Percentiles rank a stretch among this genome's conserved stretches.
phyloP scores from a whole-genome alignment of 495 filamentous ascomycete species.

The Barbatosphaeria neglecta region DNA sequence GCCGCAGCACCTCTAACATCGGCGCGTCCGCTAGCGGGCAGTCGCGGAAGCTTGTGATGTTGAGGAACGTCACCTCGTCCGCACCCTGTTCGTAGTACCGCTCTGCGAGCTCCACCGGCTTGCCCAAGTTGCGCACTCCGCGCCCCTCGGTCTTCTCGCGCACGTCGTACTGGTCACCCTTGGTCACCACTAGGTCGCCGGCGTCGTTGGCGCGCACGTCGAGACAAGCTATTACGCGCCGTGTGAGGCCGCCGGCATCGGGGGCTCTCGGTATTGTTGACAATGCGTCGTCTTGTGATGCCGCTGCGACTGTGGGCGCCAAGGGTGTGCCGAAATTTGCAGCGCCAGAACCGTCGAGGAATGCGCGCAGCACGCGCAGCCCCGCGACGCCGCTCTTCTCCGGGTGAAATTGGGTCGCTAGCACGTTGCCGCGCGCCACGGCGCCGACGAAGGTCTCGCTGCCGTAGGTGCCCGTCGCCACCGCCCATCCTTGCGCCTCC shows the following conservation, averaged over 20 bases:
- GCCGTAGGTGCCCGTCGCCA: constrained; percentile 81
- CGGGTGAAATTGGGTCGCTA: constrained; percentile 94
- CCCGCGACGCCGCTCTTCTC: constrained; percentile 93
- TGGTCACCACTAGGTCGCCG: constrained; percentile 93
- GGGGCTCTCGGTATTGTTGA: constrained; percentile 1
- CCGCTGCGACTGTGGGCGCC: constrained; percentile 6
- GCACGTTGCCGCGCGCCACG: constrained; percentile 67
- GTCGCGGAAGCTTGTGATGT: constrained; percentile 95
- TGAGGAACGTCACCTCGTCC: constrained; percentile 92
- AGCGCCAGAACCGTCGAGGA: constrained; percentile 56
- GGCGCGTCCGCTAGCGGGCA: constrained; percentile 83
- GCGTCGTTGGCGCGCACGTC: constrained; percentile 95
- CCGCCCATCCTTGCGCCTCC: constrained; percentile 71
- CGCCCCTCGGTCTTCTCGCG: constrained; percentile 75
- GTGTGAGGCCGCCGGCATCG: constrained; percentile 58
- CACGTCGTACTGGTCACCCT: constrained; percentile 99
- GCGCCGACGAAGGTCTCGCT: constrained; percentile 87
- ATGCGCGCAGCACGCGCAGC: constrained; percentile 70
- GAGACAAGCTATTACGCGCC: constrained; percentile 86
- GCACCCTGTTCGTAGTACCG: constrained; percentile 95
- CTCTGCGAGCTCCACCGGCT: constrained; percentile 88
- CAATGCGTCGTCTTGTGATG: constrained; percentile 1
- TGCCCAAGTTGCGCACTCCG: constrained; percentile 83
- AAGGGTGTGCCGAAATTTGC: constrained; percentile 17
- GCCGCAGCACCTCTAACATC: constrained; percentile 86